These are phyloP conservation scores for Pyrrhoderma noxium DNA, from an alignment of 1,284 basidiomycete genomes.

Conservation along the genomic window DNA sequence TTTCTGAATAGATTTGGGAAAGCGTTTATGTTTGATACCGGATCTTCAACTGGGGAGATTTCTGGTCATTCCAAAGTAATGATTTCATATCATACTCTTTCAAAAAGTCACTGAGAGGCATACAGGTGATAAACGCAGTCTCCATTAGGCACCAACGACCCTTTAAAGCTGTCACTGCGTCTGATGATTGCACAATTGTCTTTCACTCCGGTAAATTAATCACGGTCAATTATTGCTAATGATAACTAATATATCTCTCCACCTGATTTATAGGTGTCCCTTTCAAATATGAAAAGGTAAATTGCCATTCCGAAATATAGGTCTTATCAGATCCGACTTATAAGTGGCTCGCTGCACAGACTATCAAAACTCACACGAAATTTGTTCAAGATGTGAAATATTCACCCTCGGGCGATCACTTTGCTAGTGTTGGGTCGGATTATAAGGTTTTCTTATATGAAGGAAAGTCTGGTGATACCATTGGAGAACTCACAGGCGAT, in stretches of 20 bases:
- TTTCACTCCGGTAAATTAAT: conserved; percentile 61
- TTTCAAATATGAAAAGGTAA: conserved; percentile 83
- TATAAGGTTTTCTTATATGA: conserved; percentile 88
- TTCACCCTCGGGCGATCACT: conserved; percentile 73
- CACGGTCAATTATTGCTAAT: not conserved
- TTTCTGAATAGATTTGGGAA: conserved; percentile 63
- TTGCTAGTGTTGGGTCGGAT: conserved; percentile 90
- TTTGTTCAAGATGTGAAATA: conserved; percentile 93
- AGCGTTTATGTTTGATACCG: conserved; percentile 84
- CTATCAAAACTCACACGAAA: conserved; percentile 85
- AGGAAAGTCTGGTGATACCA: conserved; percentile 80
- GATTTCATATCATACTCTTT: not conserved
- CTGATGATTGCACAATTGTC: conserved; percentile 78
- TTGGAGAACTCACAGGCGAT: conserved; percentile 57
- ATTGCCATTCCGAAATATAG: too few species aligned
- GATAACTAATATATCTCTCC: not conserved
- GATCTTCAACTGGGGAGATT: conserved; percentile 90
- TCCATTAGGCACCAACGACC: conserved; percentile 88
- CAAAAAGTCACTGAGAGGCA: not conserved
- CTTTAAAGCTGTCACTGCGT: conserved; percentile 83
- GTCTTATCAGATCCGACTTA: not conserved
- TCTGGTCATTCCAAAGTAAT: conserved; percentile 84
- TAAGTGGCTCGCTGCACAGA: conserved; percentile 31
- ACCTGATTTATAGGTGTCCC: conserved; percentile 56
- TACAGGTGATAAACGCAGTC: conserved; percentile 79